These are phyloP conservation scores for Verticillium albo-atrum DNA, from an alignment of 2,329 filamentous ascomycete genomes.

Conservation along the genomic window DNA sequence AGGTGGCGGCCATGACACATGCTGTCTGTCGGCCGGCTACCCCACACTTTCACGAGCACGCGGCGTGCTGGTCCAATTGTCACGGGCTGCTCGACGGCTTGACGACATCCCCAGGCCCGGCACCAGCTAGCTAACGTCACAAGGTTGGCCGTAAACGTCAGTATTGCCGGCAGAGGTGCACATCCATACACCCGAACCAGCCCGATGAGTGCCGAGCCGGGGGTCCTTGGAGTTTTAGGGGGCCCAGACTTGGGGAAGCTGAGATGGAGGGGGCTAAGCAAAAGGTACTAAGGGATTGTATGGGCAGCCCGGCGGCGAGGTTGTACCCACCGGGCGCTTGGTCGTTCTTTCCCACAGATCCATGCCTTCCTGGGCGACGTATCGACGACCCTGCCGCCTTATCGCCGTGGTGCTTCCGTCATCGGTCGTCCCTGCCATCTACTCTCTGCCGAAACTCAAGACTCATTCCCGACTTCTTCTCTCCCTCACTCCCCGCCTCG, in stretches of 20 bases:
- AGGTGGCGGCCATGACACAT: not conserved
- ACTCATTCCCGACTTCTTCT: not conserved
- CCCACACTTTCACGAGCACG: conserved; percentile 24
- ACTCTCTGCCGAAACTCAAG: conserved; percentile 4
- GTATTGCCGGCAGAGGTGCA: conserved; percentile 1
- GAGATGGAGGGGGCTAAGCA: not conserved
- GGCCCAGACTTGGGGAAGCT: not conserved
- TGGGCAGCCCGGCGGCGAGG: not conserved
- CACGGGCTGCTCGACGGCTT: not conserved
- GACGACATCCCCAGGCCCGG: not conserved
- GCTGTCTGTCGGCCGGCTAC: conserved; percentile 10
- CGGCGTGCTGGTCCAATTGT: conserved; percentile 1
- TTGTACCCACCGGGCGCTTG: conserved; percentile 6
- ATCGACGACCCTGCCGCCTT: not conserved
- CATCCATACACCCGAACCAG: conserved; percentile 28
- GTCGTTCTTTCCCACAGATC: not conserved
- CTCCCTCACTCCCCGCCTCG: not conserved
- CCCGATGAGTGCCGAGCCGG: conserved; percentile 26
- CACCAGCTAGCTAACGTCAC: not conserved
- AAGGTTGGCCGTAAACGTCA: not conserved
- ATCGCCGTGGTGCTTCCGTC: conserved; percentile 6
- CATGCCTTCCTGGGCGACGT: not conserved
- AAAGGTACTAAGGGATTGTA: not conserved
- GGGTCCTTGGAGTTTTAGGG: not conserved
- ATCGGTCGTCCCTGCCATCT: conserved; percentile 6